Base-by-base conservation (phyloP, 805 yeast species). In the Kodamaea kaohsiungensis region DNA sequence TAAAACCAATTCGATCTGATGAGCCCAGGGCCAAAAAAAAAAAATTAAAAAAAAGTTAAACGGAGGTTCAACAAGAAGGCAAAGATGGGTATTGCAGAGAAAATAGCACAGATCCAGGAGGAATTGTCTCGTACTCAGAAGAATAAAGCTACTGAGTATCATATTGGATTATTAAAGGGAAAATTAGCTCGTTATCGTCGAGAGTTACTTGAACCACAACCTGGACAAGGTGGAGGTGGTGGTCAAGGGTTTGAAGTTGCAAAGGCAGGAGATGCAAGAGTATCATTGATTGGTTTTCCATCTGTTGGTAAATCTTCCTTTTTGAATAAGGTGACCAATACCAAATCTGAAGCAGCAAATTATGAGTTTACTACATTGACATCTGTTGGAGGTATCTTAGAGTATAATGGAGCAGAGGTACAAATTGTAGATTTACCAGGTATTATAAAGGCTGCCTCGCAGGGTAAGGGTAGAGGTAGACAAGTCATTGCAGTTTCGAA, bases 371-470 rank as follows among this genome's bases (percentile, higher is more conserved):
- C 99, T 7, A 93, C 99, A 0, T 80, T 93, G 68, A 93, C 99
- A 0, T 91, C 97, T 0, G 98, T 93, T 17, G 98, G 98, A 0
- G 98, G 98, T 48, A 96, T 95, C 10, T 76, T 93, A 62, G 93
- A 91, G 67, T 91, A 93, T 67, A 91, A 91, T 66, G 98, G 98
- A 39, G 97, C 98, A 0, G 97, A 92, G 65, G 91, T 93, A 58
- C 99, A 93, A 73, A 87, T 95, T 60, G 93, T 93, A n/a, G 99
- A 93, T 80, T 75, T 93, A 51, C 99, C 99, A 1, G 99, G 99
- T 70, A 93, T 93, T 62, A 93, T 93, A 54, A 90, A 89, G 68
- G 98, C 98, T 45, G 98, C 98, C 3, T 81, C 96, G 37, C 97
- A 90, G 67, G 98, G 98, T 64, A 92, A 92, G 71, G 99, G 99